Base-by-base conservation (phyloP, 148 eudicot species). In the Linanthus parryae region DNA sequence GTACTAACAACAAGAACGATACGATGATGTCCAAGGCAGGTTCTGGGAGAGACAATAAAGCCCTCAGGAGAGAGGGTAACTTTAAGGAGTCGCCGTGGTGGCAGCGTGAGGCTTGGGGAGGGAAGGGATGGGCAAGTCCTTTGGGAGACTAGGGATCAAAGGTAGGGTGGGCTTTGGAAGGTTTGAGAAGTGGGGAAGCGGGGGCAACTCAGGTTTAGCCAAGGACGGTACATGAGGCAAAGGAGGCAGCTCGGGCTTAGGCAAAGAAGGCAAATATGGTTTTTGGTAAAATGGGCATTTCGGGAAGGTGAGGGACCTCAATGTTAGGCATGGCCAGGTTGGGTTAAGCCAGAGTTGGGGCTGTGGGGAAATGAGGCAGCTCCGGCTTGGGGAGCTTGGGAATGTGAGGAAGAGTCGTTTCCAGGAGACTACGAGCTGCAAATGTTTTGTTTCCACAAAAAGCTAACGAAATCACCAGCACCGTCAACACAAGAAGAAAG, bases 231-330 rank as follows among this genome's bases (percentile, higher is more conserved):
- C 18, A 39, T 14, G 3, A 0, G 43, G 43, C 7, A 39, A n/a
- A n/a, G 43, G 18, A 39, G 45, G 45, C 45, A 41, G n/a, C 20
- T 41, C 45, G 9, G 45, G 45, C 45, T 41, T 41, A 16, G 45
- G 45, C 7, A 41, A 11, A 41, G 17, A 23, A 23, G 45, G 45
- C 10, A 41, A 11, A 9, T 41, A 20, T 2, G 45, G 45, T 41
- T 41, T n/a, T 12, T 10, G 45, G 45, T 23, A 41, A 41, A 41
- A 5, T 8, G 2, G 45, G 22, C 1, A 16, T 0, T 41, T 41
- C 45, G 7, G 45, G 45, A 0, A 41, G 10, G 20, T n/a, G n/a
- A n/a, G n/a, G n/a, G n/a, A n/a, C n/a, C n/a, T n/a, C n/a, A n/a
- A n/a, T n/a, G n/a, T n/a, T n/a, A n/a, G n/a, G n/a, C n/a, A n/a